Conservation (phyloP, 208 protist species). For the Kentomonas sorsogonicus region DNA sequence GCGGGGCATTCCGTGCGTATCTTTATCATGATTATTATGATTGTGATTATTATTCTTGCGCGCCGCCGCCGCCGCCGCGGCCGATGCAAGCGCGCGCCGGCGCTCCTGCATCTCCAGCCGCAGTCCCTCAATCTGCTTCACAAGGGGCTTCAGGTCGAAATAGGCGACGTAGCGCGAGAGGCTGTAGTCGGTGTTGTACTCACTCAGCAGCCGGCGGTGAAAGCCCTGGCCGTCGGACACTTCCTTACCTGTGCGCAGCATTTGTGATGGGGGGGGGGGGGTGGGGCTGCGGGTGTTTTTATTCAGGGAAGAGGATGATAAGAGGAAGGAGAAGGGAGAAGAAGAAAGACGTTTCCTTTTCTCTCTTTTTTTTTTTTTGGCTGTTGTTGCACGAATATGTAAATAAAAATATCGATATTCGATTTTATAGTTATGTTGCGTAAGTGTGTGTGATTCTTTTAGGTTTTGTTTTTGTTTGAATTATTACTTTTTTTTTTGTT, state of each 20-base stretch:
- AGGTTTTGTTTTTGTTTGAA: neutral
- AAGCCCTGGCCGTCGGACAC: slow-evolving; percentile 70
- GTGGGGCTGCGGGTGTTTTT: neutral
- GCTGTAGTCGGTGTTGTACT: slow-evolving; percentile 83
- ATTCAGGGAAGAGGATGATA: slow-evolving; percentile 4
- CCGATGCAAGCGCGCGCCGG: slow-evolving; percentile 7
- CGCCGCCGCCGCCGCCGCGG: slow-evolving; percentile 10
- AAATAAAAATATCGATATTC: too few relatives aligned
- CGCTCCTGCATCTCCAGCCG: slow-evolving; percentile 30
- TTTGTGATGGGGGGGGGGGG: too few relatives aligned
- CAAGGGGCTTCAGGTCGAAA: slow-evolving; percentile 75
- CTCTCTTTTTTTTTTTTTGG: slow-evolving; percentile 8
- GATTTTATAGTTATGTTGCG: too few relatives aligned
- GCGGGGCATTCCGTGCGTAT: too few relatives aligned
- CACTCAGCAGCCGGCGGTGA: slow-evolving; percentile 71
- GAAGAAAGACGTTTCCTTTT: too few relatives aligned
- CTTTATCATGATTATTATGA: too few relatives aligned
- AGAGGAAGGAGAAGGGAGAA: too few relatives aligned
- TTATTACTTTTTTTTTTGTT: slow-evolving; percentile 5
- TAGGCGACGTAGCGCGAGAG: slow-evolving; percentile 79
- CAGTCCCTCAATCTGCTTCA: slow-evolving; percentile 59
- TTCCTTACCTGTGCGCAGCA: slow-evolving; percentile 66
- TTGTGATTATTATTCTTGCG: neutral
- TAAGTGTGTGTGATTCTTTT: too few relatives aligned
- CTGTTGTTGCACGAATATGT: neutral